These are phyloP conservation scores for Tephrocybe sp. DNA, from an alignment of 768 basidiomycete species.

Conservation along the genomic window DNA sequence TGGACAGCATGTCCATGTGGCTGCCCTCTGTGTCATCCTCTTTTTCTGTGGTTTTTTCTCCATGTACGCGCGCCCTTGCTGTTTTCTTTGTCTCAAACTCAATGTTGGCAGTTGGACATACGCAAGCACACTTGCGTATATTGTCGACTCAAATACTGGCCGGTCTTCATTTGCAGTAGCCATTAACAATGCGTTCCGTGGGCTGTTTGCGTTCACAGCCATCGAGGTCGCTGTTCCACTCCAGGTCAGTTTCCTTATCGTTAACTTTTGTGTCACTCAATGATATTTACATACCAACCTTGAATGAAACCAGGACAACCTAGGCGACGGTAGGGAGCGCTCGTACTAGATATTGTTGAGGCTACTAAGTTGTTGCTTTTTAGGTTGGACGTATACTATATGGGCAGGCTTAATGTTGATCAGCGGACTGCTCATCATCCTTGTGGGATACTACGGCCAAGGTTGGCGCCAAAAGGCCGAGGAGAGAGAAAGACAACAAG, in stretches of 20 bases:
- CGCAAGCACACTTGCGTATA: conserved; percentile 72
- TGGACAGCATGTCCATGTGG: conserved; percentile 57
- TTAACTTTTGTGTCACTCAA: not conserved
- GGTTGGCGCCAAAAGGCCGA: conserved; percentile 56
- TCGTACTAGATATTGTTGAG: not conserved
- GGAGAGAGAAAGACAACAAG: conserved; percentile 29
- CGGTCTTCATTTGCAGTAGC: conserved; percentile 76
- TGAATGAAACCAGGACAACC: conserved; percentile 38
- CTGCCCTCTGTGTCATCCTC: conserved; percentile 67
- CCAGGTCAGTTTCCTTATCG: conserved; percentile 38
- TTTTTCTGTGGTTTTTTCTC: conserved; percentile 73
- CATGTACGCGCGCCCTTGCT: conserved; percentile 68
- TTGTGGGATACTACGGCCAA: conserved; percentile 57
- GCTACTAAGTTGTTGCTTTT: not conserved
- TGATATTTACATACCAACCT: not conserved
- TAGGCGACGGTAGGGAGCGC: conserved; percentile 64
- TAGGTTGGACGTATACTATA: conserved; percentile 68
- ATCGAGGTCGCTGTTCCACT: conserved; percentile 75
- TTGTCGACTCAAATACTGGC: conserved; percentile 85
- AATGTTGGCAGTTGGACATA: conserved; percentile 45
- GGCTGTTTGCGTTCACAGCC: conserved; percentile 61
- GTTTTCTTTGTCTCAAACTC: too few species aligned
- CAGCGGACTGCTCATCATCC: conserved; percentile 50
- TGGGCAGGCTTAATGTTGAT: conserved; percentile 49
- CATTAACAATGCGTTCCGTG: conserved; percentile 74